Base-by-base conservation (phyloP, 352 stramenopile species). In the Globisporangium carolinianum region DNA sequence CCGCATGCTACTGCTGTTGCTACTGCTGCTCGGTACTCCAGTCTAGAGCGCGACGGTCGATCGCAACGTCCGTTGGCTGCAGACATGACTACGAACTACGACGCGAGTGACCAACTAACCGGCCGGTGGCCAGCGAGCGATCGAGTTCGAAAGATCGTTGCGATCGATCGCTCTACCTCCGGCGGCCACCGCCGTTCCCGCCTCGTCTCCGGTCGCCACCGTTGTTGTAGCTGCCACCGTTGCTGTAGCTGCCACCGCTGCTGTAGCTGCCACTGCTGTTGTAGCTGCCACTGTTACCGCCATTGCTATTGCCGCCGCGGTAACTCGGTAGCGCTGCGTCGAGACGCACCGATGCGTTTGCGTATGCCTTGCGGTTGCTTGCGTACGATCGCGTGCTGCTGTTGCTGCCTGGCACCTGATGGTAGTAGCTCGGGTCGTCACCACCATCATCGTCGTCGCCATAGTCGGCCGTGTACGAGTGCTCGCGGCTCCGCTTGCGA, bases 401-500 rank as follows among this genome's bases (percentile, higher is more conserved):
- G n/a, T 65, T 59, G 10, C 58, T 62, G n/a, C 60, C 68, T 17
- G 69, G 60, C 2, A 66, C 63, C 36, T 72, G 62, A 47, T 79
- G 73, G 55, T 70, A 67, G 18, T 50, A 57, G 18, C 54, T 50
- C 24, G 24, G 24, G 46, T 81, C 61, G 17, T 78, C 67, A 3
- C 67, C 68, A 12, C 72, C 66, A 6, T 83, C 67, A 42, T 74
- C 71, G 39, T 72, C 68, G 38, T 60, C 60, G 36, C 76, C 66
- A 51, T 84, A 81, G 38, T 38, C 48, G 15, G 50, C 53, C 56
- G 75, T 58, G 32, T 70, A 62, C 42, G 84, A 73, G 54, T 78
- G 66, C 36, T 87, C 67, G 14, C 73, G 69, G 12, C 69, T 69
- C 37, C 75, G 74, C 50, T 88, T 88, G 46, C 69, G 75, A 7